Base-by-base conservation (phyloP, 2,329 filamentous ascomycete species). In the Trichoderma arundinaceum region DNA sequence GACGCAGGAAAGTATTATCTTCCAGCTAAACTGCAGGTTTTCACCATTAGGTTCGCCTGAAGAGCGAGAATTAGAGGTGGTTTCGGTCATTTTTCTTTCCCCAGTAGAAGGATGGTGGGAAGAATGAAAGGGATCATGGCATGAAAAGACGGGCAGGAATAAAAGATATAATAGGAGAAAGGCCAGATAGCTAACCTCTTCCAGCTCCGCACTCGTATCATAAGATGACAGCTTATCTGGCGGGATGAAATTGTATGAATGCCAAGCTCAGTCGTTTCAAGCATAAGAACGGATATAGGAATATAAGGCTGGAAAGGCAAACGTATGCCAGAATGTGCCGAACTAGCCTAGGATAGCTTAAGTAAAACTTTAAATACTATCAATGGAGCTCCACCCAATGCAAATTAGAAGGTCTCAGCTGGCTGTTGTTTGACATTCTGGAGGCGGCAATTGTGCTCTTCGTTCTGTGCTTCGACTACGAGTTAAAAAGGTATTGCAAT, bases 311-410 rank as follows among this genome's bases (percentile, higher is more conserved):
- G 57, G 49, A 32, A 17, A 15, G n/a, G 8, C 15, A 7, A 2
- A 10, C n/a, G 13, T 3, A 9, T 12, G 35, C 38, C 35, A 7
- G 12, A 15, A 13, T 15, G 2, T 39, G 15, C 6, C 32, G 57
- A 60, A 28, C 35, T 41, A 60, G 57, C 35, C 19, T 41, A 38
- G 22, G 22, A 28, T 28, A 28, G 22, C 22, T 28, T 28, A 28
- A 28, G 22, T 38, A 19, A 10, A 60, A 60, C 44, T 38, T n/a
- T 49, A 51, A 60, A 60, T 28, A 17, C 13, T 51, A 39, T 51
- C 1, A 9, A 15, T 60, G 44, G 10, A 17, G 44, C 43, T 38
- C 57, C 57, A 13, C 57, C 19, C 0, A 17, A 33, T 32, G 33
- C 13, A 44, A 32, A 43, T 43, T 9, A 12, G 3, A 33, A 28